Percentiles rank a stretch among this genome's conserved stretches.
Evolutionary conservation across 139 green algal species (phyloP).

Genomic region (Coelastrella sp.): DNA sequence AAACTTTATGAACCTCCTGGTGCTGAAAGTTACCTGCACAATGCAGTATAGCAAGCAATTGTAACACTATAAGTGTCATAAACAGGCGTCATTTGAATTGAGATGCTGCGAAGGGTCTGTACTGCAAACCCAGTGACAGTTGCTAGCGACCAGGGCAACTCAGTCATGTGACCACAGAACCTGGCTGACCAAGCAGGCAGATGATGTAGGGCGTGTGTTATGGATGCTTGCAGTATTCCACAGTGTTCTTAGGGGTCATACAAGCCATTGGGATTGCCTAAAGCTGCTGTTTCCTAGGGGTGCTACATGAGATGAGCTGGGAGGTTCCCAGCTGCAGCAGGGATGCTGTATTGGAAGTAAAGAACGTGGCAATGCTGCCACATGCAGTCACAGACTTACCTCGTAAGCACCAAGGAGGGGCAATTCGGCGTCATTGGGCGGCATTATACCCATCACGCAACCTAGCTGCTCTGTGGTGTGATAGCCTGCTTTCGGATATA

Average conservation of each 20-base stretch:
- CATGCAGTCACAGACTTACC: not conserved
- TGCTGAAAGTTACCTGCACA: conserved; percentile 13
- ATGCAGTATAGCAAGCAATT: not conserved
- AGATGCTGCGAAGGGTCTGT: not conserved
- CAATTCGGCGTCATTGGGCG: conserved; percentile 10
- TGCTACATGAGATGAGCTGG: not conserved
- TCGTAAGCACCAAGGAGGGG: conserved; percentile 43
- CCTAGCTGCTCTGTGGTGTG: not conserved
- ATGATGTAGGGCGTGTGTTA: too few relatives aligned
- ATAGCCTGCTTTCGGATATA: not conserved
- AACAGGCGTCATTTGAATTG: too few relatives aligned
- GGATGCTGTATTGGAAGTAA: not conserved
- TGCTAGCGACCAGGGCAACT: too few relatives aligned
- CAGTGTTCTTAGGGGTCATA: too few relatives aligned
- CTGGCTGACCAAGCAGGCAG: too few relatives aligned
- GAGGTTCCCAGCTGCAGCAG: not conserved
- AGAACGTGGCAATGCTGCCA: not conserved
- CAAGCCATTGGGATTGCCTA: too few relatives aligned
- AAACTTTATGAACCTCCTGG: conserved; percentile 52
- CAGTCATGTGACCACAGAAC: too few relatives aligned
- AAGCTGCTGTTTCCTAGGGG: too few relatives aligned
- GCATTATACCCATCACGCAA: conserved; percentile 15
- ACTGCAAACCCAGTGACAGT: too few relatives aligned
- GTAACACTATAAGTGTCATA: too few relatives aligned
- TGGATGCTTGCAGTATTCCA: too few relatives aligned